phyloP scores from a whole-genome alignment of 2,329 filamentous ascomycete species.

The Trichoderma asperellum region DNA sequence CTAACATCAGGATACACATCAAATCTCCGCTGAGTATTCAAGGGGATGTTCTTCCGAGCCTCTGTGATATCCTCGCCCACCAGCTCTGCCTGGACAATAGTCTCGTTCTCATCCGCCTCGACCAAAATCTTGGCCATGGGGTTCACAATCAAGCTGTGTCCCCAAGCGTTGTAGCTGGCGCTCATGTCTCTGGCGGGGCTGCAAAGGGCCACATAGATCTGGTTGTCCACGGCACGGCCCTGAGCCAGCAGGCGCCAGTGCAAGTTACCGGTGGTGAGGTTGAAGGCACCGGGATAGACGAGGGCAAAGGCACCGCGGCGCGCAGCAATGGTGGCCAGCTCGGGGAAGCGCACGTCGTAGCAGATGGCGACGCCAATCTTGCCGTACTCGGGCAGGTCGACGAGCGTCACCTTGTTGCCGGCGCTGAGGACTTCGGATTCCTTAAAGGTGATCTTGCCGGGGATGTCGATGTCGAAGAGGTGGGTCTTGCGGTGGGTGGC shows the following conservation, averaged over 20 bases:
- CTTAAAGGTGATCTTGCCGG: conserved; percentile 87
- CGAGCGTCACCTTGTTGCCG: conserved; percentile 81
- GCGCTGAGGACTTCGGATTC: conserved; percentile 89
- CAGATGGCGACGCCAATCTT: conserved; percentile 89
- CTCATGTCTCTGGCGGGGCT: conserved; percentile 81
- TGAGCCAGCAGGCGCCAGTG: conserved; percentile 88
- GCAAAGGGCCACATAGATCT: conserved; percentile 91
- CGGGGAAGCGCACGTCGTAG: conserved; percentile 97
- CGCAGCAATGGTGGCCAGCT: conserved; percentile 86
- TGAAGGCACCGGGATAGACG: conserved; percentile 96
- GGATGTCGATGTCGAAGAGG: conserved; percentile 97
- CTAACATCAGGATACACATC: conserved; percentile 95
- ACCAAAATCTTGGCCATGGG: conserved; percentile 82
- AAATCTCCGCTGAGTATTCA: conserved; percentile 83
- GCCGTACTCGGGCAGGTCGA: conserved; percentile 88
- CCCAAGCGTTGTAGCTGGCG: conserved; percentile 86
- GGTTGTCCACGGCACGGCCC: conserved; percentile 88
- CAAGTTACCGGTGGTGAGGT: conserved; percentile 85
- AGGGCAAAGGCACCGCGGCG: conserved; percentile 84
- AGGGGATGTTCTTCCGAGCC: conserved; percentile 79
- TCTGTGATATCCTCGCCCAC: conserved; percentile 70
- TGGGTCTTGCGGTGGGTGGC: conserved; percentile 91
- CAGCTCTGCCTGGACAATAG: conserved; percentile 74
- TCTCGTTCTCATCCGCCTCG: conserved; percentile 78
- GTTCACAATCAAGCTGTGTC: conserved; percentile 86